Percentiles rank a stretch among this genome's conserved stretches.
These are phyloP conservation scores for Aspergillus cavernicola DNA, from an alignment of 495 filamentous ascomycete species.

Conservation along the genomic window DNA sequence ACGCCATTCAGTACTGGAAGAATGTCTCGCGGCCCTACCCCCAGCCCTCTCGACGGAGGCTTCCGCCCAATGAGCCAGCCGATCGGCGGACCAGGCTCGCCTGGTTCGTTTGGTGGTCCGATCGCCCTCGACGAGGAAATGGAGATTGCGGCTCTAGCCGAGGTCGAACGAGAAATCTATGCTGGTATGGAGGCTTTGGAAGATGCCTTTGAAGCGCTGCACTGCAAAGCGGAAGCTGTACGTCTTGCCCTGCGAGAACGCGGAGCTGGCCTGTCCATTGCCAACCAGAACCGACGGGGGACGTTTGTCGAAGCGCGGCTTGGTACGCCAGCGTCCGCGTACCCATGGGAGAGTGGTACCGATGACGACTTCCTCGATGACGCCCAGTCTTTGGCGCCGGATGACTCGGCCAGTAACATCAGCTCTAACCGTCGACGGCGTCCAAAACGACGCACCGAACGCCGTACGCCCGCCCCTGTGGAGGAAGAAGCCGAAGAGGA, in stretches of 20 bases:
- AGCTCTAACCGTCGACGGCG: conserved; percentile 66
- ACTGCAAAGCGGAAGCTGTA: conserved; percentile 77
- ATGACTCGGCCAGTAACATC: conserved; percentile 82
- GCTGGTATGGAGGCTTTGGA: conserved; percentile 90
- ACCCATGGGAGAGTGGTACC: conserved; percentile 47
- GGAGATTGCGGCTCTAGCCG: conserved; percentile 82
- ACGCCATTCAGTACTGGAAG: conserved; percentile 40
- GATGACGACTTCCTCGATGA: conserved; percentile 61
- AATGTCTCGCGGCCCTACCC: conserved; percentile 40
- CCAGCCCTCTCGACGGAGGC: conserved; percentile 33
- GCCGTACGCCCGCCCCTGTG: conserved; percentile 77
- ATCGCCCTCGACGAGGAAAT: conserved; percentile 92
- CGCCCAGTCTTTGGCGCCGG: conserved; percentile 63
- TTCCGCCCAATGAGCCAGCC: conserved; percentile 40
- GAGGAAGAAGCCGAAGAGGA: conserved; percentile 76
- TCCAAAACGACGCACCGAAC: conserved; percentile 65
- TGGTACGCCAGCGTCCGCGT: conserved; percentile 53
- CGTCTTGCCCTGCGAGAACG: conserved; percentile 75
- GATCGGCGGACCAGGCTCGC: conserved; percentile 27
- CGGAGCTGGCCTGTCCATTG: conserved; percentile 72
- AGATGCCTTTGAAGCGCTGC: conserved; percentile 90
- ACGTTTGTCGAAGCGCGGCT: conserved; percentile 48
- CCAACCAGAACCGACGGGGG: conserved; percentile 66
- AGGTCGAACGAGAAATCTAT: conserved; percentile 92
- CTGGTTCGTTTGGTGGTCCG: conserved; percentile 53